These are phyloP conservation scores for Wallemia mellicola DNA, from an alignment of 1,284 basidiomycete species.

Conservation along the genomic window DNA sequence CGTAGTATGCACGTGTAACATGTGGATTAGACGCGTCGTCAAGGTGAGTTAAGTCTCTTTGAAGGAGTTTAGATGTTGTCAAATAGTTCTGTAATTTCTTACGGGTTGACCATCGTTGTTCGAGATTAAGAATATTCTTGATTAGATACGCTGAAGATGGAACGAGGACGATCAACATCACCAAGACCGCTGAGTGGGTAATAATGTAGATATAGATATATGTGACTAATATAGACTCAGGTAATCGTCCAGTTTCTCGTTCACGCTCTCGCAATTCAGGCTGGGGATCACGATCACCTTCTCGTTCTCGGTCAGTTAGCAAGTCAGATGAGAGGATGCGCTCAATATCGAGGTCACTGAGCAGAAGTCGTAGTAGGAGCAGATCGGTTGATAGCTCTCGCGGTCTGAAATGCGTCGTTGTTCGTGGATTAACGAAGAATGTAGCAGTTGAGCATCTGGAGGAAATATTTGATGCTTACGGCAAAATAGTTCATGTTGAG, in stretches of 20 bases:
- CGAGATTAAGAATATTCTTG: no score
- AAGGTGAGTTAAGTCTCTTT: conserved; percentile 2
- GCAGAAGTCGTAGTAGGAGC: not conserved
- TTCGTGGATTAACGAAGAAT: not conserved
- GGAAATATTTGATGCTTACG: not conserved
- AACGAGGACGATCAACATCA: not conserved
- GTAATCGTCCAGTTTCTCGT: no score
- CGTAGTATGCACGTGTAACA: conserved; percentile 68
- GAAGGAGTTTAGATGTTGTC: not conserved
- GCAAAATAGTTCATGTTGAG: not conserved
- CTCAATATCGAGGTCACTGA: no score
- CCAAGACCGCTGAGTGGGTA: not conserved
- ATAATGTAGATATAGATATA: no score
- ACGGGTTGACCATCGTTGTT: not conserved
- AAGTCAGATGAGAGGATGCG: no score
- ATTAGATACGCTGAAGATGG: not conserved
- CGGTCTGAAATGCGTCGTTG: not conserved
- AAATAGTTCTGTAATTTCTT: not conserved
- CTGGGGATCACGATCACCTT: no score
- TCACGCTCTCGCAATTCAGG: no score
- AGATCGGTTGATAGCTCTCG: not conserved
- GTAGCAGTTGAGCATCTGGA: not conserved
- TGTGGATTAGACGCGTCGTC: conserved; percentile 23
- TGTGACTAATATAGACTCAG: no score
- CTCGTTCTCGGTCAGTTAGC: no score